These are phyloP conservation scores for Diplocarpon mali DNA, from an alignment of 2,329 filamentous ascomycete species.

Conservation along the genomic window DNA sequence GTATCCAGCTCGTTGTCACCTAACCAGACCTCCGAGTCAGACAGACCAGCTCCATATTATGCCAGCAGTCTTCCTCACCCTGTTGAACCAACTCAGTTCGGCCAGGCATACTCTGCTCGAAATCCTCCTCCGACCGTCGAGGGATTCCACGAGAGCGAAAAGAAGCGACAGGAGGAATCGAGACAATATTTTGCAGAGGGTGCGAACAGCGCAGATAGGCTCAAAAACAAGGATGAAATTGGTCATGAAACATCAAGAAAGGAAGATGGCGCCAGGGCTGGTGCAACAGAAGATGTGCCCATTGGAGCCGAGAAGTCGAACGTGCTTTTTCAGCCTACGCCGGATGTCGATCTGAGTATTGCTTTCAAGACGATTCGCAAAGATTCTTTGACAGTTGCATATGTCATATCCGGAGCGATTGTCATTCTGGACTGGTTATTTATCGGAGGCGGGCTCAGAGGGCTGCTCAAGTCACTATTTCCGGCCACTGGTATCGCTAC, in stretches of 20 bases:
- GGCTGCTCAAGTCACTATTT: slow-evolving; percentile 11
- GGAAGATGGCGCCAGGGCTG: slow-evolving; percentile 9
- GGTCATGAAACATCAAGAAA: background rate
- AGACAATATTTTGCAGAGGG: slow-evolving; percentile 12
- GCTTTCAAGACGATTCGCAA: slow-evolving; percentile 12
- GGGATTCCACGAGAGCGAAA: slow-evolving; percentile 10
- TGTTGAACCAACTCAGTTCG: slow-evolving; percentile 12
- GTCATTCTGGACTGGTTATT: slow-evolving; percentile 13
- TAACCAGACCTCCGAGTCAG: too few relatives aligned
- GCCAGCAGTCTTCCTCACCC: too few relatives aligned
- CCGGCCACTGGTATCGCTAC: slow-evolving; percentile 11
- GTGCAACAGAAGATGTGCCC: slow-evolving; percentile 15
- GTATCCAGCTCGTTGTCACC: too few relatives aligned
- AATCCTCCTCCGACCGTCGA: slow-evolving; percentile 21
- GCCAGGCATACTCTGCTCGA: slow-evolving; percentile 15
- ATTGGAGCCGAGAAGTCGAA: slow-evolving; percentile 19
- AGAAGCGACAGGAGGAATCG: slow-evolving; percentile 10
- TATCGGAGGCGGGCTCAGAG: slow-evolving; percentile 13
- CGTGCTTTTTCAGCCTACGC: slow-evolving; percentile 15
- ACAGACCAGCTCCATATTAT: too few relatives aligned
- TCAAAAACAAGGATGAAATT: slow-evolving; percentile 3
- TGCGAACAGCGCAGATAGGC: background rate
- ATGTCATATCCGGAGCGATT: slow-evolving; percentile 9
- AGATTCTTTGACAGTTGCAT: slow-evolving; percentile 8
- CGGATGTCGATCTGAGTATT: slow-evolving; percentile 9